A percentile compares a stretch with the other conserved stretches of the same genome.
Evolutionary conservation across 768 basidiomycete genomes (phyloP).

Genomic region (Mycena rosella): DNA sequence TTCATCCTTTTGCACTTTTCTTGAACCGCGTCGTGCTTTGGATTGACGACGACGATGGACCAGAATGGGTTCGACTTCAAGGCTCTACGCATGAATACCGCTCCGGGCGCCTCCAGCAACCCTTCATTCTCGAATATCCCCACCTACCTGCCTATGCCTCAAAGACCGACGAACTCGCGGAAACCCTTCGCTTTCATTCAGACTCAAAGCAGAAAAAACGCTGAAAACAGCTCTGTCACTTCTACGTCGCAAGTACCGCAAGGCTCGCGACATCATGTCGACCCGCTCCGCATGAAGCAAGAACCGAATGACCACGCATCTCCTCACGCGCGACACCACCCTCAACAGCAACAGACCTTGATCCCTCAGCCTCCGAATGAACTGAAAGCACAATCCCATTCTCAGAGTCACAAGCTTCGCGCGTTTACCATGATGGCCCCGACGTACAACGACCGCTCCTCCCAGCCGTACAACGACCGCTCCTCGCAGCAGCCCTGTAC

Average conservation of each 20-base stretch:
- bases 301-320: constrained; percentile 30
- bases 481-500: constrained; percentile 22
- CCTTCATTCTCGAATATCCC: constrained; percentile 25
- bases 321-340: constrained; percentile 4
- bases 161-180: constrained; percentile 25
- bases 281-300: constrained; percentile 32
- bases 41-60: constrained; percentile 29
- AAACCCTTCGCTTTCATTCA: constrained; percentile 36
- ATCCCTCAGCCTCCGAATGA: constrained; percentile 32
- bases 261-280: constrained; percentile 15
- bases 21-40: constrained; percentile 28
- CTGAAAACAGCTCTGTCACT: constrained; percentile 25
- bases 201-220: constrained; percentile 33
- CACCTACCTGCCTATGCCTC: not conserved
- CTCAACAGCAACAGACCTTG: constrained; percentile 10
- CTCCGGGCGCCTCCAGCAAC: constrained; percentile 19
- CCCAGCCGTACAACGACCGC: constrained; percentile 20
- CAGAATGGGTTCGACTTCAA: constrained; percentile 37
- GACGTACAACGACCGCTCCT: constrained; percentile 14
- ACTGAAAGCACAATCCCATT: constrained; percentile 22
- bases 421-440: constrained; percentile 30
- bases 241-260: constrained; percentile 23
- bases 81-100: constrained; percentile 30
- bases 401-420: constrained; percentile 26
- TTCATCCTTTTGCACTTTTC: not conserved